These are phyloP conservation scores for Aphanomyces cochlioides DNA, from an alignment of 352 stramenopile genomes.

Conservation along the genomic window DNA sequence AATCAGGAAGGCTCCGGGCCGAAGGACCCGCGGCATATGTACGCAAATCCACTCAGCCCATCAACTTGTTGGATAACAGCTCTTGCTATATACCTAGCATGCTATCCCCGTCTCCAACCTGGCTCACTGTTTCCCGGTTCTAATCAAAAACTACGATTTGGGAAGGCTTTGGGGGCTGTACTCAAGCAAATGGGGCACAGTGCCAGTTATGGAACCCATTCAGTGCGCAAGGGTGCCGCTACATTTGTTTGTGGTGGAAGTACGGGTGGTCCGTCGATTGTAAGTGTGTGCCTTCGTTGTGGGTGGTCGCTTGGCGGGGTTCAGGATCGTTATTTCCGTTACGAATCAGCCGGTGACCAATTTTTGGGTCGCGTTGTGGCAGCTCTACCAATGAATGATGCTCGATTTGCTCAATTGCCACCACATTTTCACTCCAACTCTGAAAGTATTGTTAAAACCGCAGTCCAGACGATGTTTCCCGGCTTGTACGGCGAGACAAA, in stretches of 20 bases:
- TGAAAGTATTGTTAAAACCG: background rate
- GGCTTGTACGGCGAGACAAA: background rate
- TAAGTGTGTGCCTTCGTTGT: conserved; percentile 23
- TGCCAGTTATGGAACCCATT: conserved; percentile 17
- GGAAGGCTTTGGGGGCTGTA: no score
- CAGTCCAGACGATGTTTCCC: background rate
- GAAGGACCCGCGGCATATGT: conserved; percentile 40
- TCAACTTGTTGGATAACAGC: conserved; percentile 38
- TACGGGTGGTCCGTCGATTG: conserved; percentile 22
- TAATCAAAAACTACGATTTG: conserved; percentile 20
- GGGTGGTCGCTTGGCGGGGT: conserved; percentile 23
- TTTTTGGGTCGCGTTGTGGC: conserved; percentile 21
- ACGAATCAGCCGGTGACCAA: conserved; percentile 20
- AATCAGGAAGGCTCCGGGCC: no score
- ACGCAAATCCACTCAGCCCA: conserved; percentile 38
- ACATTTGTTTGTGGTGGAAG: conserved; percentile 27
- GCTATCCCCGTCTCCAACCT: background rate
- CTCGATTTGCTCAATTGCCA: conserved; percentile 17
- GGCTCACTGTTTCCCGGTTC: conserved; percentile 7
- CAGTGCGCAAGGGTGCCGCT: conserved; percentile 28
- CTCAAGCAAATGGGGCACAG: no score
- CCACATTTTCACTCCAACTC: conserved; percentile 28
- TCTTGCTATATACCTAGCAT: conserved; percentile 33
- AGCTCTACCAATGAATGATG: conserved; percentile 14
- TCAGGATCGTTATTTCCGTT: conserved; percentile 27